Conservation (phyloP, 441 rosid species). For the Arabidopsis lyrata region DNA sequence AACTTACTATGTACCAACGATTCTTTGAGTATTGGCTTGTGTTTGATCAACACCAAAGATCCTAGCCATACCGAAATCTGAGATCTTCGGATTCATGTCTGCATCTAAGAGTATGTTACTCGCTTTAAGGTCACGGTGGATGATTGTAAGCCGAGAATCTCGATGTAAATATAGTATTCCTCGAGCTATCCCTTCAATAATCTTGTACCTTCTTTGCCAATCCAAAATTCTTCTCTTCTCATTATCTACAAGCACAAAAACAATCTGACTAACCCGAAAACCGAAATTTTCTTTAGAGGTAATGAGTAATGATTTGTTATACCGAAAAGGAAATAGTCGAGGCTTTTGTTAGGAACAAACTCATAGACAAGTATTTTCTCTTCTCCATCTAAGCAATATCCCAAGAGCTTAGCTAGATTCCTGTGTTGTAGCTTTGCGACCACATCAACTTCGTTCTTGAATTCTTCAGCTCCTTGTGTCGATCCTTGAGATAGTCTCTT, state of each 20-base stretch:
- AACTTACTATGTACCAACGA: conserved; percentile 61
- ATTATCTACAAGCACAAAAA: conserved; percentile 39
- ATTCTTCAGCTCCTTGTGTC: conserved; percentile 53
- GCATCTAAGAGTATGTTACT: conserved; percentile 54
- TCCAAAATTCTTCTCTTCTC: conserved; percentile 44
- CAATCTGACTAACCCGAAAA: not conserved
- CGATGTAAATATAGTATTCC: conserved; percentile 61
- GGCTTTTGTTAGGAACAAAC: conserved; percentile 59
- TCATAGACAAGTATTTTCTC: conserved; percentile 59
- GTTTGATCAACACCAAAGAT: conserved; percentile 53
- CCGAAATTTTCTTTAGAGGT: not conserved
- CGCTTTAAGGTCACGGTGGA: conserved; percentile 65
- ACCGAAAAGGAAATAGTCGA: conserved; percentile 55
- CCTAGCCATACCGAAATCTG: conserved; percentile 64
- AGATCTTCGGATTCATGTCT: conserved; percentile 59
- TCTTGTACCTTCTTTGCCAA: conserved; percentile 57
- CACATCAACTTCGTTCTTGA: conserved; percentile 59
- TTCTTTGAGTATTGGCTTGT: conserved; percentile 45
- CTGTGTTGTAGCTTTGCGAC: conserved; percentile 58
- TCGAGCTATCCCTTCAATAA: conserved; percentile 60
- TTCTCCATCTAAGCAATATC: conserved; percentile 53
- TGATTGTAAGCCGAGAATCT: conserved; percentile 58
- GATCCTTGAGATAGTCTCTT: conserved; percentile 52
- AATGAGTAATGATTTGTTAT: conserved; percentile 30
- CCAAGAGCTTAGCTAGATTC: conserved; percentile 54